Conservation (phyloP, 2,329 filamentous ascomycete species). For the Claviceps cyperi region DNA sequence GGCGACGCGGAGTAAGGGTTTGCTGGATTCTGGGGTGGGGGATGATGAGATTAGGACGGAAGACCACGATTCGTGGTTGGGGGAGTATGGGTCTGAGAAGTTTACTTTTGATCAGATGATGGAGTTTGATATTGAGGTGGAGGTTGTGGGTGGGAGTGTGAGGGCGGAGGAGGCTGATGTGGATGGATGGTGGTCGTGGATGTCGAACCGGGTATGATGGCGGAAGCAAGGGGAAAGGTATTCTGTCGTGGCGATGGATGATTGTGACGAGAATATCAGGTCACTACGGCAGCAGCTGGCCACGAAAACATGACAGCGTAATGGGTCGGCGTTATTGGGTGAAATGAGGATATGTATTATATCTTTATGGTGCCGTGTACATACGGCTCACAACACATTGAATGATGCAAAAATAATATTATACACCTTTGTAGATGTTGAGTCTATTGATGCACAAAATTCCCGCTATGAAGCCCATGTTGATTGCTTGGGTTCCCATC, state of each 20-base stretch:
- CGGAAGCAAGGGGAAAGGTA: neutral
- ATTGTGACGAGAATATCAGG: neutral
- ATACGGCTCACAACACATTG: too few species aligned
- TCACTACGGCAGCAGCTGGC: too few species aligned
- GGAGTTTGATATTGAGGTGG: slow-evolving; percentile 67
- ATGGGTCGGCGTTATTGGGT: too few species aligned
- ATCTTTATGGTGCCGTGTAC: too few species aligned
- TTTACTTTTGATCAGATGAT: slow-evolving; percentile 75
- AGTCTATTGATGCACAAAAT: slow-evolving; percentile 20
- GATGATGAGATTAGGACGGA: slow-evolving; percentile 44
- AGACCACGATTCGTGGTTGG: slow-evolving; percentile 74
- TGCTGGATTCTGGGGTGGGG: slow-evolving; percentile 69
- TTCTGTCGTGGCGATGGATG: neutral
- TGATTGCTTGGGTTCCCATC: slow-evolving; percentile 5
- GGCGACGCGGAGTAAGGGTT: slow-evolving; percentile 59
- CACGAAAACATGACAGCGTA: too few species aligned
- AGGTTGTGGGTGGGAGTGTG: slow-evolving; percentile 63
- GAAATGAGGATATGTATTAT: neutral
- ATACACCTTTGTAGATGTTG: slow-evolving; percentile 23
- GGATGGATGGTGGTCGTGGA: slow-evolving; percentile 82
- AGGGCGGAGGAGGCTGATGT: slow-evolving; percentile 52
- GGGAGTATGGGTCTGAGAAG: slow-evolving; percentile 59
- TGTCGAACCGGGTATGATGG: slow-evolving; percentile 54
- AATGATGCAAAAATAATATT: neutral
- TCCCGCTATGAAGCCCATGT: slow-evolving; percentile 1